Evolutionary conservation across 345 rosid species (phyloP).

Genomic region (Brassica incana): DNA sequence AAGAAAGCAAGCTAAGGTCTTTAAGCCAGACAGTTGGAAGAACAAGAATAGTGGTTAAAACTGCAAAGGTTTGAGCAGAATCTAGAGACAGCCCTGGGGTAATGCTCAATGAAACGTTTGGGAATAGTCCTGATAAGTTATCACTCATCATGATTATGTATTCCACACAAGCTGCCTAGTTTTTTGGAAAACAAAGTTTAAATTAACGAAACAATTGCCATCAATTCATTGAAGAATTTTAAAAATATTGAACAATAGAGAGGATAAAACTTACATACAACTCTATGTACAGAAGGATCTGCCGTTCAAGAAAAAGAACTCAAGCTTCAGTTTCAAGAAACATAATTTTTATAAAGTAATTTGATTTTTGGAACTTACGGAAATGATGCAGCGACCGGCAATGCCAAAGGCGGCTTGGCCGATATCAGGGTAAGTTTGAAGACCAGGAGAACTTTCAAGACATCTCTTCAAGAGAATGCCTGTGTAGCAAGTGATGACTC

Average conservation of each 20-base stretch:
- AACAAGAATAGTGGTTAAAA: constrained; percentile 53
- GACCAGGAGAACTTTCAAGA: constrained; percentile 70
- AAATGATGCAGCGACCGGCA: constrained; percentile 55
- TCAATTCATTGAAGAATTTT: background rate
- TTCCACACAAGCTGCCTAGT: constrained; percentile 79
- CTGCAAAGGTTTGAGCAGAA: constrained; percentile 51
- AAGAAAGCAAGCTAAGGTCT: constrained; percentile 72
- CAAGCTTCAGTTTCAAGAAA: constrained; percentile 36
- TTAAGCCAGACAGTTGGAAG: constrained; percentile 92
- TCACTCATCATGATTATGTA: constrained; percentile 82
- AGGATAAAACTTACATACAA: constrained; percentile 61
- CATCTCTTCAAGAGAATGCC: constrained; percentile 69
- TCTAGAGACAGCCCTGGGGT: constrained; percentile 51
- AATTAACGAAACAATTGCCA: background rate
- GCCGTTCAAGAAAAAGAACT: constrained; percentile 37
- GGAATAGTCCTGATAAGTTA: constrained; percentile 68
- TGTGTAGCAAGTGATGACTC: constrained; percentile 59
- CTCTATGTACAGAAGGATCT: constrained; percentile 69
- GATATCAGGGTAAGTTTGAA: constrained; percentile 77
- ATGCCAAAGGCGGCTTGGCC: constrained; percentile 89
- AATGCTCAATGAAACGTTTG: constrained; percentile 46
- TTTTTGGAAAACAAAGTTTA: background rate
- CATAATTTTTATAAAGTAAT: background rate
- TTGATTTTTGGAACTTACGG: constrained; percentile 46
- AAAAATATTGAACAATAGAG: background rate